phyloP scores from a whole-genome alignment of 768 basidiomycete genomes.

The Pisolithus orientalis region DNA sequence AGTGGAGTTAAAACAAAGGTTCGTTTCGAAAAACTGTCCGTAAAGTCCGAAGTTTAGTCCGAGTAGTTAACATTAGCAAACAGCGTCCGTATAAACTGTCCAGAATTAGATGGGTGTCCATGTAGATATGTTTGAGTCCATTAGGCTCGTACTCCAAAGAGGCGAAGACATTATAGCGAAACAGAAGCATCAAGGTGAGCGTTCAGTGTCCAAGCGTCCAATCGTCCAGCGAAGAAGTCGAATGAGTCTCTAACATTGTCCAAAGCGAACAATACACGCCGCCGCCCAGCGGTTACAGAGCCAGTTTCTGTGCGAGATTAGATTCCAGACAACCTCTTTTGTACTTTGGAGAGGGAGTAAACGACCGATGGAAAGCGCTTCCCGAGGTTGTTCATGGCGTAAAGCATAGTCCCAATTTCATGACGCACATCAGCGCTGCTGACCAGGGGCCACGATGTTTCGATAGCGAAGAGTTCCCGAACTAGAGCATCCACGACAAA shows the following conservation, averaged over 20 bases:
- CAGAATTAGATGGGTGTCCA: not conserved
- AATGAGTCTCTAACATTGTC: not conserved
- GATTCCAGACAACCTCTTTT: slow-evolving; percentile 26
- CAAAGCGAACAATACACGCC: slow-evolving; percentile 10
- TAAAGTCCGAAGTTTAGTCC: not conserved
- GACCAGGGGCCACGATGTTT: slow-evolving; percentile 57
- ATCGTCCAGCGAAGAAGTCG: slow-evolving; percentile 1
- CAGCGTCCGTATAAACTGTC: not conserved
- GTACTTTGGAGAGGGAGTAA: slow-evolving; percentile 24
- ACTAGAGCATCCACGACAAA: slow-evolving; percentile 61
- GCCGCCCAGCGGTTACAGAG: slow-evolving; percentile 1
- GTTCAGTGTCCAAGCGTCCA: slow-evolving; percentile 6
- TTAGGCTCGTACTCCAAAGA: slow-evolving; percentile 4
- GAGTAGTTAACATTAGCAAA: not conserved
- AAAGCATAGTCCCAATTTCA: slow-evolving; percentile 56
- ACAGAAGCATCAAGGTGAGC: slow-evolving; percentile 3
- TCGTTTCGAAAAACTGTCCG: too few species aligned
- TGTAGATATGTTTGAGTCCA: slow-evolving; percentile 2
- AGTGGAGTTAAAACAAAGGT: too few species aligned
- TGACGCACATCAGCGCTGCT: slow-evolving; percentile 52
- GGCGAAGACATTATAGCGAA: slow-evolving; percentile 6
- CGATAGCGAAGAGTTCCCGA: slow-evolving; percentile 57
- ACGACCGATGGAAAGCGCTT: slow-evolving; percentile 54
- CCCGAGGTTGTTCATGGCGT: slow-evolving; percentile 57
- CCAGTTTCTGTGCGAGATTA: slow-evolving; percentile 8